A percentile compares a stretch with the other conserved stretches of the same genome.
phyloP scores from a whole-genome alignment of 1,284 basidiomycete genomes.

The Rhodofomes roseus region DNA sequence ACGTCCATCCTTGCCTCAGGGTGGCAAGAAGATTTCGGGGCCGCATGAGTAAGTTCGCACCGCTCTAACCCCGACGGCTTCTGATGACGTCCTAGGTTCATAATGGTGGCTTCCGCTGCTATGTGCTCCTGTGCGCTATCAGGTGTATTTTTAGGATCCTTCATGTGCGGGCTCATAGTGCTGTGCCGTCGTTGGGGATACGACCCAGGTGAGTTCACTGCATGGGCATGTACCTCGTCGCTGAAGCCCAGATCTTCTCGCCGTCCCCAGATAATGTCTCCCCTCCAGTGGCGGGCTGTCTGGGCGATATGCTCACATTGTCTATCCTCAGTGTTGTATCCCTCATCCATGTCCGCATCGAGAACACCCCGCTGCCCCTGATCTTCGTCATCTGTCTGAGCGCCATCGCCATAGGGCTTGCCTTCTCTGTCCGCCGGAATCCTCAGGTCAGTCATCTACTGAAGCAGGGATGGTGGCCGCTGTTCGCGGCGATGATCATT shows the following conservation, averaged over 20 bases:
- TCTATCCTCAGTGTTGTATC: conserved; percentile 71
- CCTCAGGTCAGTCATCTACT: conserved; percentile 67
- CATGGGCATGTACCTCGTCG: no score
- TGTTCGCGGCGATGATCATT: conserved; percentile 91
- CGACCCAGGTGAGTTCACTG: conserved; percentile 73
- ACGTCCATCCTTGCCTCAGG: conserved; percentile 4
- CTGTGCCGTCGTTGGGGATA: conserved; percentile 72
- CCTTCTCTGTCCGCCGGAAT: conserved; percentile 61
- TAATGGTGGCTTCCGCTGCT: conserved; percentile 85
- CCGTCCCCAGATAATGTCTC: conserved; percentile 81
- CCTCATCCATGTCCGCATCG: conserved; percentile 57
- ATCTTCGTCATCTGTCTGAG: conserved; percentile 54
- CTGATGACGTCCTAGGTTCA: conserved; percentile 43
- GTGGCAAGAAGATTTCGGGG: conserved; percentile 31
- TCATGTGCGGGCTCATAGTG: conserved; percentile 89
- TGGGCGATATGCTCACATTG: conserved; percentile 91
- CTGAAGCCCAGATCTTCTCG: not conserved
- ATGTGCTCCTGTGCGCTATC: conserved; percentile 87
- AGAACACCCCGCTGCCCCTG: conserved; percentile 65
- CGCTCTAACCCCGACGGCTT: not conserved
- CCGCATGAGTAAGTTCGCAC: conserved; percentile 45
- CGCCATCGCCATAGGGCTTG: conserved; percentile 52
- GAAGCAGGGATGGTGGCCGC: conserved; percentile 83
- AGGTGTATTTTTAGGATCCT: conserved; percentile 80
- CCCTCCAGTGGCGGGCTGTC: conserved; percentile 87